Base-by-base conservation (phyloP, 768 basidiomycete species). In the Butyriboletus loyo region DNA sequence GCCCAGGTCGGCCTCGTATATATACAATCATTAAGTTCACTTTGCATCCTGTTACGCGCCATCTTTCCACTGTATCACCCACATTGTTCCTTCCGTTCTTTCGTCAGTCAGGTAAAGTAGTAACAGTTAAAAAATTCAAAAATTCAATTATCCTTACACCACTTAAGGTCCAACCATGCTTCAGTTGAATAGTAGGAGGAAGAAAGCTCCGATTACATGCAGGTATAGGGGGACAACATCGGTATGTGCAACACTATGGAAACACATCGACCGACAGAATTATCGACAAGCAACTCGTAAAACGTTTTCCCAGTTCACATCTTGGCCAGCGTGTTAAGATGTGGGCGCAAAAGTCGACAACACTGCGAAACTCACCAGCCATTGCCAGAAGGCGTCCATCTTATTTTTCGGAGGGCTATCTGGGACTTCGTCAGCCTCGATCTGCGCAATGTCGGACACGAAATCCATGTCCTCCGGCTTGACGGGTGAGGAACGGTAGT, bases 391-490 rank as follows among this genome's bases (percentile, higher is more conserved):
- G 25, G 81, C 82, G 51, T 89, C 89, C 3, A 72, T 0, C 61
- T 72, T 80, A 65, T 87, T 92, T 60, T 57, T 82, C 3, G 92
- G 89, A 14, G 84, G 82, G 7, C 79, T 79, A 19, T 91, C 87
- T 39, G 91, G 87, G 60, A 79, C 80, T 76, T 75, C 77, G 2
- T 81, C 84, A 0, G 85, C 85, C 62, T 85, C 85, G 40, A 89
- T 84, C 63, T 86, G 81, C 32, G 79, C 83, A 49, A 89, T 75
- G 53, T 85, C 81, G 6, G 78, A 76, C 38, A 84, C 72, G 64
- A 95, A 94, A 72, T 97, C 95, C 89, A 98, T 94, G 32, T 95
- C 83, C 21, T 77, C 63, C 0, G 84, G 57, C 31, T 47, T 59
- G 30, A 69, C 55, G 11, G 58, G 53, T 34, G 71, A 65, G 5